Percentiles rank a stretch among this genome's conserved stretches.
Evolutionary conservation across 495 filamentous ascomycete genomes (phyloP).

Genomic region (Thermothielavioides terrestris): DNA sequence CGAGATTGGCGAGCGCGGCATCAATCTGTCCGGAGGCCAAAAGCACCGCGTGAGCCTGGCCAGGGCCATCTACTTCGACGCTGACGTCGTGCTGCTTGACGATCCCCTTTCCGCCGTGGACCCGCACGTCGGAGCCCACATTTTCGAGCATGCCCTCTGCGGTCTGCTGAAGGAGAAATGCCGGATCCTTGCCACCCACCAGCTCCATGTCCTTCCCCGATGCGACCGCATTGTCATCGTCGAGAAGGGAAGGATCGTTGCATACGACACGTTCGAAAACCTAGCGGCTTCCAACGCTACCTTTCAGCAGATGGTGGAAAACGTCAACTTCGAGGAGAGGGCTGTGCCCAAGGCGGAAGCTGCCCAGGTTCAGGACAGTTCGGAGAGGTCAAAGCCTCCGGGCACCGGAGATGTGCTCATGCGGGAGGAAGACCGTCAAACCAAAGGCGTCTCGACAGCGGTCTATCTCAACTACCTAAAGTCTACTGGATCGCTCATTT

Average conservation of each 20-base stretch:
- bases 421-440: too few relatives aligned
- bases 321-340: slow-evolving; percentile 7
- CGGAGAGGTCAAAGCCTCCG: too few relatives aligned
- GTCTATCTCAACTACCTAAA: too few relatives aligned
- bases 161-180: slow-evolving; percentile 8
- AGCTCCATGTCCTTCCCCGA: slow-evolving; percentile 1
- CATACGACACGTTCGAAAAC: too few relatives aligned
- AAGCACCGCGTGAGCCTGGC: neutral
- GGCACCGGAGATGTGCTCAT: too few relatives aligned
- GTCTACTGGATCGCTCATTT: too few relatives aligned
- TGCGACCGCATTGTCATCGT: slow-evolving; percentile 1
- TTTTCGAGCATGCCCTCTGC: slow-evolving; percentile 11
- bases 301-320: too few relatives aligned
- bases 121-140: neutral
- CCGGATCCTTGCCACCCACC: slow-evolving; percentile 16
- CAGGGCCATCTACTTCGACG: neutral
- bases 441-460: too few relatives aligned
- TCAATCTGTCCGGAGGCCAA: slow-evolving; percentile 63
- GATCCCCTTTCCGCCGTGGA: slow-evolving; percentile 3
- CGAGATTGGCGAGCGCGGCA: slow-evolving; percentile 76
- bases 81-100: neutral
- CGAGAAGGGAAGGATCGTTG: slow-evolving; percentile 5
- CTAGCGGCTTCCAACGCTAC: too few relatives aligned
- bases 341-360: too few relatives aligned
- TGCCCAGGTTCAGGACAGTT: too few relatives aligned